These are phyloP conservation scores for Chlamydomonas reinhardtii DNA, from an alignment of 163 green algal species.

Conservation along the genomic window DNA sequence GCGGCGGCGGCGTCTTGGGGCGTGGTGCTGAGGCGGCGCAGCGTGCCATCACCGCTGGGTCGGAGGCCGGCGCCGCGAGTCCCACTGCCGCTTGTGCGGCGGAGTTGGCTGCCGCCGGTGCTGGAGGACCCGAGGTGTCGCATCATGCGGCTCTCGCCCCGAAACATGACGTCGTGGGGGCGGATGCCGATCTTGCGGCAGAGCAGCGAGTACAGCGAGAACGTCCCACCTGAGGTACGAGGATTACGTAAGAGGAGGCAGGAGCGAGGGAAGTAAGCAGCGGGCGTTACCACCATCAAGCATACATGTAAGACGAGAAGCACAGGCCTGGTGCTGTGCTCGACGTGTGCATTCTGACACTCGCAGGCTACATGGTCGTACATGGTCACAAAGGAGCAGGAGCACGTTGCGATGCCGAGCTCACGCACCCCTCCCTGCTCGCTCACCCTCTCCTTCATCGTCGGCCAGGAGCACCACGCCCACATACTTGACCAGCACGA, in stretches of 20 bases:
- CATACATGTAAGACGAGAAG: too few relatives aligned
- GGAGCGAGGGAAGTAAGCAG: too few relatives aligned
- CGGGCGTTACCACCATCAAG: too few relatives aligned
- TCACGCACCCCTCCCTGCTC: too few relatives aligned
- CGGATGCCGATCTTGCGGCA: conserved; percentile 49
- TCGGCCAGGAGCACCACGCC: conserved; percentile 51
- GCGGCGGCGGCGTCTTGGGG: too few relatives aligned
- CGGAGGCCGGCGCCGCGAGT: too few relatives aligned
- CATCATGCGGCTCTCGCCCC: neutral
- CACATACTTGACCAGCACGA: conserved; percentile 57
- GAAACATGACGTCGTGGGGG: neutral
- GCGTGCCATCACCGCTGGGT: conserved; percentile 20
- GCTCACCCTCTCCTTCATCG: conserved; percentile 59
- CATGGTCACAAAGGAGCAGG: too few relatives aligned
- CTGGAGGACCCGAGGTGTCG: neutral
- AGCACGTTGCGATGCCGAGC: too few relatives aligned
- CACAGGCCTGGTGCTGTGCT: too few relatives aligned
- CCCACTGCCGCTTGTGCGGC: too few relatives aligned
- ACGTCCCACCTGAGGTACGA: conserved; percentile 67
- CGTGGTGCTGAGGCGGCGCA: neutral
- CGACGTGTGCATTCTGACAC: too few relatives aligned
- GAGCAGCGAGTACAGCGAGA: conserved; percentile 75
- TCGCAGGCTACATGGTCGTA: too few relatives aligned
- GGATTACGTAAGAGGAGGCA: neutral
- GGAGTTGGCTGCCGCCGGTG: neutral